Percentiles rank a stretch among this genome's conserved stretches.
Conservation (phyloP, 2,329 filamentous ascomycete species). For the Phialophora verrucosa region DNA sequence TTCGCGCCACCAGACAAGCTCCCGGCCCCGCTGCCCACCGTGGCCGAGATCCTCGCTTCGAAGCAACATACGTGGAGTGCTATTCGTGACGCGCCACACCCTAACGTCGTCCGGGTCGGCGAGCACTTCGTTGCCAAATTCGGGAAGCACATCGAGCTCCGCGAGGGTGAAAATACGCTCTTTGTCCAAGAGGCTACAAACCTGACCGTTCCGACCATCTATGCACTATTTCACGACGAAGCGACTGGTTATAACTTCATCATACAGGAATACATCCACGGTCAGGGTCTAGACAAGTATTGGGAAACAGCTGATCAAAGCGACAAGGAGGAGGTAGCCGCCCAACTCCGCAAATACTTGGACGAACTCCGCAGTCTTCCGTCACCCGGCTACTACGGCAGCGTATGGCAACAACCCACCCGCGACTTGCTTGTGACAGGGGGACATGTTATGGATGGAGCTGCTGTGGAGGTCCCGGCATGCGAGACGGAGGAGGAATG, state of each 20-base stretch:
- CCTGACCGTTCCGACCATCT: constrained; percentile 1
- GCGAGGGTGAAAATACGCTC: constrained; percentile 8
- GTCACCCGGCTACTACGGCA: constrained; percentile 12
- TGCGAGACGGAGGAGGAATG: constrained; percentile 12
- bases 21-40: constrained; percentile 11
- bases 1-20: constrained; percentile 8
- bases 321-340: constrained; percentile 10
- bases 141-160: neutral
- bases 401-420: constrained; percentile 4
- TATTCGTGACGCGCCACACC: neutral
- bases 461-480: neutral
- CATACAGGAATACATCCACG: constrained; percentile 15
- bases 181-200: neutral
- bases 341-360: constrained; percentile 4
- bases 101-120: neutral
- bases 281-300: constrained; percentile 9
- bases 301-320: neutral
- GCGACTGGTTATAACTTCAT: constrained; percentile 12
- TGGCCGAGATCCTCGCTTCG: constrained; percentile 10
- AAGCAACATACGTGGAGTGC: neutral
- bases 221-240: constrained; percentile 8
- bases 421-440: neutral
- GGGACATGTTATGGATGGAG: neutral
- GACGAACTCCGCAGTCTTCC: constrained; percentile 12
- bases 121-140: constrained; percentile 16